phyloP scores from a whole-genome alignment of 805 yeast species.

The Phaffomyces antillensis region DNA sequence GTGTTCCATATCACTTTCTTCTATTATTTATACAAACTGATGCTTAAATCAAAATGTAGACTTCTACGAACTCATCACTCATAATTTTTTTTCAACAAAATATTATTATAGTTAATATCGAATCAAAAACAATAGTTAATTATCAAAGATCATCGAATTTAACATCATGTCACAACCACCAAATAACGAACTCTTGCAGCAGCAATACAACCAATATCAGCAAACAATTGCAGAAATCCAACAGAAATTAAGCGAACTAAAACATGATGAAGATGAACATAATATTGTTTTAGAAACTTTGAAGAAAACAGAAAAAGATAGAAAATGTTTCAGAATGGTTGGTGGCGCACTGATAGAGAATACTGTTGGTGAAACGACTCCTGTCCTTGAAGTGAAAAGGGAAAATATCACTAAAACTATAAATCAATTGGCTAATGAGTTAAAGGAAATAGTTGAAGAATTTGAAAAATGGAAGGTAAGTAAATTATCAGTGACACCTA shows the following conservation, averaged over 20 bases:
- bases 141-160: neutral
- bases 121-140: too few relatives aligned
- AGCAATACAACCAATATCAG: slow-evolving; percentile 45
- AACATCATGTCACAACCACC: neutral
- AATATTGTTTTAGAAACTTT: slow-evolving; percentile 56
- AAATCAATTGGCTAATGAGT: slow-evolving; percentile 27
- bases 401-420: slow-evolving; percentile 37
- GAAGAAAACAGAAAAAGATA: slow-evolving; percentile 39
- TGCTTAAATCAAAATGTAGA: neutral
- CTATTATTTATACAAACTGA: neutral
- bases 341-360: slow-evolving; percentile 89
- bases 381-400: slow-evolving; percentile 50
- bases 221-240: slow-evolving; percentile 38
- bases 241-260: slow-evolving; percentile 40
- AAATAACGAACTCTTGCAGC: slow-evolving; percentile 32
- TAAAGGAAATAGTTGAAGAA: slow-evolving; percentile 27
- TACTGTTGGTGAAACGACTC: slow-evolving; percentile 68
- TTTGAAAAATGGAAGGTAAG: slow-evolving; percentile 36
- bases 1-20: neutral
- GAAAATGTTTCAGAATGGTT: slow-evolving; percentile 88
- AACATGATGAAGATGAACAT: slow-evolving; percentile 41
- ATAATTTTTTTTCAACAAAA: neutral
- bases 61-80: neutral
- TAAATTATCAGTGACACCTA: neutral
- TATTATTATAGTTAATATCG: too few relatives aligned